Percentiles rank a stretch among this genome's conserved stretches.
phyloP scores from a whole-genome alignment of 768 basidiomycete genomes.

The Gyrodon lividus region DNA sequence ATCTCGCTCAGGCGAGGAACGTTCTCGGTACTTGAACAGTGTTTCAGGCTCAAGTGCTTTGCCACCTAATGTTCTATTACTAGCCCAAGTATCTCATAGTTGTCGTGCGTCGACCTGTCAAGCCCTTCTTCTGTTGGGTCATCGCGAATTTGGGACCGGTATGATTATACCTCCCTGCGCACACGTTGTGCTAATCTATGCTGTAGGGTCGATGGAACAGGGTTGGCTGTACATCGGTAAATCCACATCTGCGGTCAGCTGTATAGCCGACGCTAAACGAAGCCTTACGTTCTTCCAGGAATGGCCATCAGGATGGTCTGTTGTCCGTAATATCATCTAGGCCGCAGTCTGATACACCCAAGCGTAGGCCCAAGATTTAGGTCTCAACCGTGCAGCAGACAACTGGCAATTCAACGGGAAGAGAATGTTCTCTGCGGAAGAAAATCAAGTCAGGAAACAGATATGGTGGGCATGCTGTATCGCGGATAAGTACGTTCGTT shows the following conservation, averaged over 20 bases:
- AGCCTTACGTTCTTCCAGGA: slow-evolving; percentile 34
- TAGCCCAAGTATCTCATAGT: slow-evolving; percentile 64
- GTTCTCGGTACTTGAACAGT: slow-evolving; percentile 55
- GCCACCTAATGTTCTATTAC: slow-evolving; percentile 10
- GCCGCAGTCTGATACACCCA: slow-evolving; percentile 4
- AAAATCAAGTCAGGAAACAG: slow-evolving; percentile 69
- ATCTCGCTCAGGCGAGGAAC: slow-evolving; percentile 57
- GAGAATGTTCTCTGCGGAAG: slow-evolving; percentile 60
- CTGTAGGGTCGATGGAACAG: slow-evolving; percentile 65
- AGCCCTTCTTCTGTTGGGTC: slow-evolving; percentile 72
- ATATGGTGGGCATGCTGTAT: slow-evolving; percentile 80
- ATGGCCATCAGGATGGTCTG: slow-evolving; percentile 76
- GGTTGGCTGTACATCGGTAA: slow-evolving; percentile 82
- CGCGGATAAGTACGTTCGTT: slow-evolving; percentile 59
- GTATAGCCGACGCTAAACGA: not conserved
- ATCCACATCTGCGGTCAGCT: slow-evolving; percentile 5
- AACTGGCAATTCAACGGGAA: slow-evolving; percentile 67
- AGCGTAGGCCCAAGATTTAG: slow-evolving; percentile 71
- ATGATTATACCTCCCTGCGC: slow-evolving; percentile 20
- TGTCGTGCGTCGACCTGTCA: slow-evolving; percentile 78
- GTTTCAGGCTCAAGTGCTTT: not conserved
- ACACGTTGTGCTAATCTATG: slow-evolving; percentile 10
- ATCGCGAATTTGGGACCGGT: slow-evolving; percentile 85
- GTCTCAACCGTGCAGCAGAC: slow-evolving; percentile 75
- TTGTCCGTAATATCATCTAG: not conserved